Evolutionary conservation across 1,139 yeast species (phyloP).

Genomic region (Yamadazyma diddensiae): DNA sequence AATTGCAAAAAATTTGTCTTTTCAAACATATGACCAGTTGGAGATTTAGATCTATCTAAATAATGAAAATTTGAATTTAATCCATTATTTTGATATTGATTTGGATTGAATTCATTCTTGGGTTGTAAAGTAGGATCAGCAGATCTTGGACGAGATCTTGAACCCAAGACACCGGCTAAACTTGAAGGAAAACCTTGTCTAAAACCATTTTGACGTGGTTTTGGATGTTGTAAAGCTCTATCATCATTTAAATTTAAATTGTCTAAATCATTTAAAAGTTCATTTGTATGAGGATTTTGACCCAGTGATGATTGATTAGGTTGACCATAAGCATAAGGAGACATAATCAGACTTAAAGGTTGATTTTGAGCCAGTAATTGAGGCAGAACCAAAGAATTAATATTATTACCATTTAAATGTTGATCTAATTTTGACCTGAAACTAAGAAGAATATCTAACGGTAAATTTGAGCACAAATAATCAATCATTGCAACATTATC

Average conservation of each 20-base stretch:
- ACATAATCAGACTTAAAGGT: background rate
- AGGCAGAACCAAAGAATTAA: background rate
- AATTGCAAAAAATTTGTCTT: conserved; percentile 45
- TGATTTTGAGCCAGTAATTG: conserved; percentile 1
- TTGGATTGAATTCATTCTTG: conserved; percentile 4
- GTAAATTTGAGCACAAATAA: conserved; percentile 49
- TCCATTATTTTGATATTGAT: conserved; percentile 5
- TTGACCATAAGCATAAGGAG: conserved; percentile 3
- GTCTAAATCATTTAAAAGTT: conserved; percentile 25
- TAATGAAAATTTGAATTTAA: conserved; percentile 13
- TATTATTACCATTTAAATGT: conserved; percentile 3
- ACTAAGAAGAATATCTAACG: conserved; percentile 45
- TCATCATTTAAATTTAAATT: conserved; percentile 22
- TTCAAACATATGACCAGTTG: conserved; percentile 44
- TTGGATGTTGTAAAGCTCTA: conserved; percentile 33
- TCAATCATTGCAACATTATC: conserved; percentile 62
- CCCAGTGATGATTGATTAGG: background rate
- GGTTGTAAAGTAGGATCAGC: conserved; percentile 36
- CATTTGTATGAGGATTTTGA: conserved; percentile 1
- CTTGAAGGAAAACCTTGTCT: conserved; percentile 12
- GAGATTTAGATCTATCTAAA: conserved; percentile 40
- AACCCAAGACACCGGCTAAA: conserved; percentile 23
- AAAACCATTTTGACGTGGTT: conserved; percentile 31
- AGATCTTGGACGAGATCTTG: conserved; percentile 39
- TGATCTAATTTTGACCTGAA: conserved; percentile 40